These are phyloP conservation scores for Amyloporia xantha DNA, from an alignment of 768 basidiomycete species.

Conservation along the genomic window DNA sequence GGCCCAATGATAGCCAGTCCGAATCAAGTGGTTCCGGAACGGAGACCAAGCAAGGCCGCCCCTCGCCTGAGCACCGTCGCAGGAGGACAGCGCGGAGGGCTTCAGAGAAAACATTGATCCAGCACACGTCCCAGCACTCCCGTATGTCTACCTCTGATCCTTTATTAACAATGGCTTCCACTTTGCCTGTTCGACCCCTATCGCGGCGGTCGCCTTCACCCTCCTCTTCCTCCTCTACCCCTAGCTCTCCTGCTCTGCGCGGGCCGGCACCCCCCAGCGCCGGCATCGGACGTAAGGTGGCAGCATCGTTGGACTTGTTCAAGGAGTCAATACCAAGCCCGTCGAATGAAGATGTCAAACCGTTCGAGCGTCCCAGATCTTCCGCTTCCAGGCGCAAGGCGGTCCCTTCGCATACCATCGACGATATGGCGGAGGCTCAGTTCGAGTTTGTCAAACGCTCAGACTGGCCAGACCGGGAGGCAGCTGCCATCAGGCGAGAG, in stretches of 20 bases:
- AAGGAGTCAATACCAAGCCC: constrained; percentile 55
- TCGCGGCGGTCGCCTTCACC: constrained; percentile 20
- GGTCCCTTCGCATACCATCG: constrained; percentile 31
- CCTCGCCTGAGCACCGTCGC: constrained; percentile 22
- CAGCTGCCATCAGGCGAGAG: constrained; percentile 61
- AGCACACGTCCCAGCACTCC: constrained; percentile 26
- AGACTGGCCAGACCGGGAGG: constrained; percentile 79
- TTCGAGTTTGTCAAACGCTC: constrained; percentile 81
- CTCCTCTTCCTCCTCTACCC: constrained; percentile 21
- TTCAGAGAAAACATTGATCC: constrained; percentile 27
- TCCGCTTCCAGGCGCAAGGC: constrained; percentile 25
- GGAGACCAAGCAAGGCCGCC: constrained; percentile 30
- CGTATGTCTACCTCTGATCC: constrained; percentile 22
- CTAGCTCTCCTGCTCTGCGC: constrained; percentile 13
- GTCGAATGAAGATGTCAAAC: constrained; percentile 26
- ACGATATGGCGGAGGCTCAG: constrained; percentile 57
- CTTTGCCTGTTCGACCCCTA: constrained; percentile 14
- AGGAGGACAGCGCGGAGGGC: constrained; percentile 16
- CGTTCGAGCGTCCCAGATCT: constrained; percentile 21
- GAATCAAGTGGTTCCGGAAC: constrained; percentile 43
- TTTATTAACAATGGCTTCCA: constrained; percentile 13
- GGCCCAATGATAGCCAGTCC: constrained; percentile 17
- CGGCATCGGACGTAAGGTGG: constrained; percentile 76
- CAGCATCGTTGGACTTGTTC: constrained; percentile 75
- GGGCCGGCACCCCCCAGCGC: constrained; percentile 16